phyloP scores from a whole-genome alignment of 345 rosid species.

The Brassica cretica region DNA sequence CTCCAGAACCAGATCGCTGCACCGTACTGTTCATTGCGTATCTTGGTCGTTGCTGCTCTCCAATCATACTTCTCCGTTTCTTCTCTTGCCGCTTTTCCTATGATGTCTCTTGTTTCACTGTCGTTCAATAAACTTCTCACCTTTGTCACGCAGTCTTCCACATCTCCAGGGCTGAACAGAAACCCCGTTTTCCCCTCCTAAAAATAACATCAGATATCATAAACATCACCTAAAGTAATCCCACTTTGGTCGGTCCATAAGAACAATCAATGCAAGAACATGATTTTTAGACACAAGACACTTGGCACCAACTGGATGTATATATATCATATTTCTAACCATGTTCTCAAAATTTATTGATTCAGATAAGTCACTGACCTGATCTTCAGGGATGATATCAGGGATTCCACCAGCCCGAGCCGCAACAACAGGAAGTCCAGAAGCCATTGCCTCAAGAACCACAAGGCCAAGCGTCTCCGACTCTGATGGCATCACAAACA shows the following conservation, averaged over 20 bases:
- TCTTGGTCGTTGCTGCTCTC: slow-evolving; percentile 87
- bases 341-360: no score
- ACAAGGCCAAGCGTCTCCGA: slow-evolving; percentile 97
- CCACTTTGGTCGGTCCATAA: not conserved
- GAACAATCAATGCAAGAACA: slow-evolving; percentile 8
- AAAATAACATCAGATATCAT: not conserved
- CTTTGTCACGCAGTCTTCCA: slow-evolving; percentile 83
- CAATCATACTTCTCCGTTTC: slow-evolving; percentile 93
- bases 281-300: not conserved
- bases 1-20: slow-evolving; percentile 99
- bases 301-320: no score
- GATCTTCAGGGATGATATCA: slow-evolving; percentile 88
- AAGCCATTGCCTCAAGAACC: slow-evolving; percentile 96
- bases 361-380: slow-evolving; percentile 48
- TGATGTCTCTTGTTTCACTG: slow-evolving; percentile 60
- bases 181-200: slow-evolving; percentile 83
- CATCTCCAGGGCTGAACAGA: slow-evolving; percentile 73
- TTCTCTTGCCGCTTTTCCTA: slow-evolving; percentile 83
- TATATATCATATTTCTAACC: no score
- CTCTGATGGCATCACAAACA: slow-evolving; percentile 95
- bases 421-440: slow-evolving; percentile 89
- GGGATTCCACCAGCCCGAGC: slow-evolving; percentile 95
- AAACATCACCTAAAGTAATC: slow-evolving; percentile 7
- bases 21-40: slow-evolving; percentile 86
- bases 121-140: slow-evolving; percentile 53